Base-by-base conservation (phyloP, 164 flowering plant species). In the Platanus orientalis region DNA sequence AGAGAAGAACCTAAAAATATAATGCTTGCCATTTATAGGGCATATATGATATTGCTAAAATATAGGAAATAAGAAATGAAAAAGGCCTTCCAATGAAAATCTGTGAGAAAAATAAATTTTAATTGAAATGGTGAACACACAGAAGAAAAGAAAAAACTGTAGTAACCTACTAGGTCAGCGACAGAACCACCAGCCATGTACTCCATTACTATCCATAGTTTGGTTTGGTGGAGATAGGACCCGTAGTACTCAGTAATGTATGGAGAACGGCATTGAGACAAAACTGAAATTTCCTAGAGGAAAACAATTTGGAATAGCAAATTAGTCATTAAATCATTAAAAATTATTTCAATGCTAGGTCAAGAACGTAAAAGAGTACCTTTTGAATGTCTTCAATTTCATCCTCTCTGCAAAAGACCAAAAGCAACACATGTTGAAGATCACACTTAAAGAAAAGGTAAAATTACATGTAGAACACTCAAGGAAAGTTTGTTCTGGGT, bases 131-230 rank as follows among this genome's bases (percentile, higher is more conserved):
- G 9, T 11, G 28, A 59, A 58, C 30, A 45, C 23, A 23, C 4
- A 66, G 36, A 27, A 55, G 34, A 57, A 60, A 50, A 52, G 63
- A 42, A 53, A 65, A 21, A 57, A 36, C 65, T 71, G 77, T 68
- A n/a, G n/a, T 34, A 63, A 83, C 90, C 44, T 84, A 94, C 99
- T 61, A 94, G 80, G 75, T 94, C 99, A 76, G 99, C 96, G 70
- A 94, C 99, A 58, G 99, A 94, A 59, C 99, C 99, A 71, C 99
- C 99, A 71, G 99, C 99, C 99, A 94, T 94, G 80, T 83, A 94
- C 71, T 94, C 99, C 99, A 94, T 94, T 65, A 91, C 85, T 76
- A 94, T 94, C 97, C 96, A 91, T 48, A 94, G 72, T 76, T 91
- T 94, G 47, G 99, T 94, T 74, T 91, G 89, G 69, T 89, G 81